Base-by-base conservation (phyloP, 768 basidiomycete genomes). In the Cystobasidium tubakii region DNA sequence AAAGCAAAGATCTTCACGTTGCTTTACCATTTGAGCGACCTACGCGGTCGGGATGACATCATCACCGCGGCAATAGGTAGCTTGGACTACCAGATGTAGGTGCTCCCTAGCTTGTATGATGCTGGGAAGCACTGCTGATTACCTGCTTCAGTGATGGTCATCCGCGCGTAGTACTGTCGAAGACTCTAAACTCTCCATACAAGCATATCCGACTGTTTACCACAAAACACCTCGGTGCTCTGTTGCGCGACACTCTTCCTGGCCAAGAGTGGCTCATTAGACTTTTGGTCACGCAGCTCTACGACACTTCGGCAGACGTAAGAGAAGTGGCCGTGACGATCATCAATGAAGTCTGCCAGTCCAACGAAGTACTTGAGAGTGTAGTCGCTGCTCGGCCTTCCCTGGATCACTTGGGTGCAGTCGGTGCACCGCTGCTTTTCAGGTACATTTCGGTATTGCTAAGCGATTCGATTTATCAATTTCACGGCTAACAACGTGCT, bases 351-450 rank as follows among this genome's bases (percentile, higher is more conserved):
- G 91, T 89, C 0, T 98, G 95, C 77, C 89, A 93, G 78, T 85
- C 87, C 13, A 86, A 88, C 77, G 89, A 90, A 46, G 86, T 90
- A 25, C 84, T 99, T 31, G 89, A 94, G 79, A 84, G 90, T 65
- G 91, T 98, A 1, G 94, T 99, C 1, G 89, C 90, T 79, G 89
- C 97, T 87, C 89, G 92, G 76, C 96, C 96, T 0, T 91, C 89
- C 15, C 86, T 98, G 83, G 94, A 98, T 78, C 93, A 98, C 82
- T 84, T 99, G 1, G 96, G 94, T 1, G 92, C 93, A 62, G 86
- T 93, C 46, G 95, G 94, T 0, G 90, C 94, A 80, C 87, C 90
- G 0, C 81, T 99, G 23, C 82, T 98, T 42, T 85, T 96, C 66
- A 89, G 92, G 92, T 96, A 76, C 74, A 87, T 81, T 25, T 54